Base-by-base conservation (phyloP, 129 eudicot genomes). In the Pulicaria dysenterica region DNA sequence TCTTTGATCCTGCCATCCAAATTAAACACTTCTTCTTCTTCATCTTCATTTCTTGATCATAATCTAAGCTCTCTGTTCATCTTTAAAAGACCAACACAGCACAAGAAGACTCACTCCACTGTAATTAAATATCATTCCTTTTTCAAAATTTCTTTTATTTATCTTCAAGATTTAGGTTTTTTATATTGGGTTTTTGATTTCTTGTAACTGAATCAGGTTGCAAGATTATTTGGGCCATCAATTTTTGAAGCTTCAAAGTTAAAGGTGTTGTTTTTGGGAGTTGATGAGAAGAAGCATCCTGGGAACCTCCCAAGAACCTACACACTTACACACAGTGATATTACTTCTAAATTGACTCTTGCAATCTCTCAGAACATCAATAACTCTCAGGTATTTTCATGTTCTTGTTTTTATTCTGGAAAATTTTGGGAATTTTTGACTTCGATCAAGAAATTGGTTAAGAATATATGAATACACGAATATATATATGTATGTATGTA, bases 201-300 rank as follows among this genome's bases (percentile, higher is more conserved):
- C 16, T 62, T 24, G 44, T 16, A 15, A 40, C 54, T 50, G 39
- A 50, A 59, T 56, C 81, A 91, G 97, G 92, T 88, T 64, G 95
- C 95, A 16, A 88, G 97, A 72, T 82, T 91, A 62, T 91, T 88
- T 82, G 97, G 97, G 84, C 97, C 95, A 66, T 85, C 97, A 12
- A 88, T 86, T 55, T 91, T 91, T 82, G 97, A 91, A 76, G 95
- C 97, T 41, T 86, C 97, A 45, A 91, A 91, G 71, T 73, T 91
- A 55, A 86, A 91, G 81, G 97, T 91, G 73, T 82, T 88, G 64
- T 88, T 88, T 64, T 69, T 91, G 48, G 97, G 95, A 56, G 90
- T 84, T 46, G 95, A 91, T 83, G 95, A 91, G 45, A 73, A 84
- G 75, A 91, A 88, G 84, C 90, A 91, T 73, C 92, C 97, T 11